A percentile compares a stretch with the other conserved stretches of the same genome.
These are phyloP conservation scores for Prinsepia uniflora DNA, from an alignment of 306 rosid genomes.

Conservation along the genomic window DNA sequence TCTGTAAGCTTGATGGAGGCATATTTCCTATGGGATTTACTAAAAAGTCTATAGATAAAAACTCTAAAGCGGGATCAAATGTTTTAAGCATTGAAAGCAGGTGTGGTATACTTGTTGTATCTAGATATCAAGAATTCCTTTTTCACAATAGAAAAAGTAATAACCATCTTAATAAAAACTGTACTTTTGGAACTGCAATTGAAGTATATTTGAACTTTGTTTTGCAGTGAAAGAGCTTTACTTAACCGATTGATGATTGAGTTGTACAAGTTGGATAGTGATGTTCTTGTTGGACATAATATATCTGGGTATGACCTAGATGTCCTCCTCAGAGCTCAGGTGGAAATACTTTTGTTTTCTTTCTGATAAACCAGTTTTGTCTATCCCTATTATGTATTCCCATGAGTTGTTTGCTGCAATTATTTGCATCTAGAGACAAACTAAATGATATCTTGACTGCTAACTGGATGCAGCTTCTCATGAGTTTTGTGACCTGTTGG, in stretches of 20 bases:
- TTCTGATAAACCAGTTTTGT: not conserved
- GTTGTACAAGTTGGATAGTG: slow-evolving; percentile 81
- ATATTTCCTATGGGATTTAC: slow-evolving; percentile 81
- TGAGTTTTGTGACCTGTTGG: not conserved
- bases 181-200: slow-evolving; percentile 25
- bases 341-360: slow-evolving; percentile 25
- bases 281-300: slow-evolving; percentile 91
- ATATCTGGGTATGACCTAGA: slow-evolving; percentile 95
- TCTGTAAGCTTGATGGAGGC: slow-evolving; percentile 84
- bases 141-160: slow-evolving; percentile 7
- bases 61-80: slow-evolving; percentile 66
- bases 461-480: slow-evolving; percentile 3
- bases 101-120: slow-evolving; percentile 32
- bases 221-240: slow-evolving; percentile 92
- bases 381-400: not conserved
- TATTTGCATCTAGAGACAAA: not conserved
- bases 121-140: slow-evolving; percentile 9
- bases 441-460: not conserved
- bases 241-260: slow-evolving; percentile 73
- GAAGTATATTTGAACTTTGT: slow-evolving; percentile 25
- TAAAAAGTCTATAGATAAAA: slow-evolving; percentile 66
- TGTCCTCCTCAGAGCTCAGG: slow-evolving; percentile 92
- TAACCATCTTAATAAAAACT: not conserved
- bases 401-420: not conserved
- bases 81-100: slow-evolving; percentile 76